Conservation (phyloP, 2,329 filamentous ascomycete species). For the Zasmidium citrigriseum region DNA sequence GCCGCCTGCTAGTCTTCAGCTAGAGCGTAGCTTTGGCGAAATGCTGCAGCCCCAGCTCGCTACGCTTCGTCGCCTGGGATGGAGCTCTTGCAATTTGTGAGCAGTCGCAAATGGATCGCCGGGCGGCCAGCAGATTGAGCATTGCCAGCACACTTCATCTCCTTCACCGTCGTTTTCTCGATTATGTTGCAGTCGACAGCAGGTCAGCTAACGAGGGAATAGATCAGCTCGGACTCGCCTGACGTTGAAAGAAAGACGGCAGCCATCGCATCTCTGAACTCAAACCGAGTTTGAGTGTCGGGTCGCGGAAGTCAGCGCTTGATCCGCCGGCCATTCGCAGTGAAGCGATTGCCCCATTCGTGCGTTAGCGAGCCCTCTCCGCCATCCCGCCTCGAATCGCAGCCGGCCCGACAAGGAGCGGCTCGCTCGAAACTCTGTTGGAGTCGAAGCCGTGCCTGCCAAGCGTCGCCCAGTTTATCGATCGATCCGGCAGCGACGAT, state of each 20-base stretch:
- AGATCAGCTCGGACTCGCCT: conserved; percentile 8
- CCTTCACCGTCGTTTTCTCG: background rate
- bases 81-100: conserved; percentile 4
- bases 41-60: background rate
- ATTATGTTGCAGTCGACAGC: background rate
- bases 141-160: background rate
- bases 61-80: background rate
- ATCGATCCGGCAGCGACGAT: conserved; percentile 2
- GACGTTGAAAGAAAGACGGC: conserved; percentile 25
- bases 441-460: conserved; percentile 5
- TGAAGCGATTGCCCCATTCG: conserved; percentile 18
- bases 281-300: conserved; percentile 25
- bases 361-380: conserved; percentile 22
- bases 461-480: background rate
- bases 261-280: conserved; percentile 21
- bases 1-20: background rate
- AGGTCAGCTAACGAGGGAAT: conserved; percentile 12
- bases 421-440: too few relatives aligned
- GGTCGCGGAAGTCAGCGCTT: conserved; percentile 18
- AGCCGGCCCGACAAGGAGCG: conserved; percentile 18
- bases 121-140: background rate
- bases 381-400: conserved; percentile 20
- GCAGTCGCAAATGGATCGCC: conserved; percentile 3
- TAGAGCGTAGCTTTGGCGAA: background rate
- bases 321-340: conserved; percentile 4